phyloP scores from a whole-genome alignment of 169 alveolate species.

The Eimeria maxima region DNA sequence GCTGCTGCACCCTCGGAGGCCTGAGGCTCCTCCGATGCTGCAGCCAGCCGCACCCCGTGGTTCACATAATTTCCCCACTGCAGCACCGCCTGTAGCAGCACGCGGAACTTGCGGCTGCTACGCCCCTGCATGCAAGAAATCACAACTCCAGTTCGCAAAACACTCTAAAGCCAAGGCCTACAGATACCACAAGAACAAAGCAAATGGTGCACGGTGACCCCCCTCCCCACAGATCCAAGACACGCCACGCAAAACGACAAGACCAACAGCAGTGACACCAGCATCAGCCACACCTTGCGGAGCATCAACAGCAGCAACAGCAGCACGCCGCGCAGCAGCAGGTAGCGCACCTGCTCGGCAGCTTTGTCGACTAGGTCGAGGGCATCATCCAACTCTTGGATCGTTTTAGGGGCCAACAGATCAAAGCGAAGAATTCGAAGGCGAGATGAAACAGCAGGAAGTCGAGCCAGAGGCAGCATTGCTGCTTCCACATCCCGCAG shows the following conservation, averaged over 20 bases:
- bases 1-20: constrained; percentile 12
- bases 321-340: constrained; percentile 28
- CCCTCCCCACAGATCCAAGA: too few species aligned
- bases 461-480: constrained; percentile 37
- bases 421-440: constrained; percentile 22
- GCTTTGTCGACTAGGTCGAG: constrained; percentile 82
- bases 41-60: constrained; percentile 84
- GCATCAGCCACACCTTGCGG: too few species aligned
- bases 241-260: too few species aligned
- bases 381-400: constrained; percentile 69
- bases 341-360: constrained; percentile 82
- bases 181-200: too few species aligned
- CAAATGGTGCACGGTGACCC: too few species aligned
- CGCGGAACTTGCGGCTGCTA: constrained; percentile 76
- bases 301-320: too few species aligned
- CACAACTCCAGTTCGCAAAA: not conserved
- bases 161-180: too few species aligned
- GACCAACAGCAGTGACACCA: too few species aligned
- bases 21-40: not conserved
- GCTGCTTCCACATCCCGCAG: constrained; percentile 64
- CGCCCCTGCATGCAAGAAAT: constrained; percentile 47
- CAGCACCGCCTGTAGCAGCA: constrained; percentile 84
- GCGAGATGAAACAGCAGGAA: constrained; percentile 23
- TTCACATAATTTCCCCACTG: constrained; percentile 87
- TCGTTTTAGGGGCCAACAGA: not conserved